A percentile compares a stretch with the other conserved stretches of the same genome.
These are phyloP conservation scores for Tuber borchii DNA, from an alignment of 495 filamentous ascomycete genomes.

Conservation along the genomic window DNA sequence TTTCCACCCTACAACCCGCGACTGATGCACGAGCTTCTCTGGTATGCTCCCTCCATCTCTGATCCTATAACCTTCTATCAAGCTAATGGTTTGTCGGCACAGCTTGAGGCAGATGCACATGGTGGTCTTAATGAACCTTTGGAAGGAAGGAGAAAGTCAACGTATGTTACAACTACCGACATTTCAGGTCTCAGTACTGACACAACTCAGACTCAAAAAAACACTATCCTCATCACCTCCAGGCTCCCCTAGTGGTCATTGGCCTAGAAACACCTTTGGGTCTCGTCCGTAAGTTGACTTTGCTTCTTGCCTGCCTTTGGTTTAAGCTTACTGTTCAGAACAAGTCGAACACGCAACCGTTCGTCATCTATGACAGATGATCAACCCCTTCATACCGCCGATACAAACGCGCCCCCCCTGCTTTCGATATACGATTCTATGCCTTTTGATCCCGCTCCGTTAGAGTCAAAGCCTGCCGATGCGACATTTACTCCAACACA, in stretches of 20 bases:
- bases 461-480: constrained; percentile 25
- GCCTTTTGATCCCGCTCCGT: constrained; percentile 26
- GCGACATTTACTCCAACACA: constrained; percentile 38
- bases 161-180: constrained; percentile 16
- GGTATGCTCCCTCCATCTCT: constrained; percentile 16
- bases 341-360: constrained; percentile 39
- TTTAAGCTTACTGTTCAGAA: constrained; percentile 26
- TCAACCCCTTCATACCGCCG: constrained; percentile 18
- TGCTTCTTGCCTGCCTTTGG: background rate
- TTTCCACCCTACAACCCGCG: constrained; percentile 31
- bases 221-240: constrained; percentile 31
- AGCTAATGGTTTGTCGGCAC: background rate
- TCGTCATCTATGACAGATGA: constrained; percentile 37
- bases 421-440: constrained; percentile 37
- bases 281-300: constrained; percentile 33
- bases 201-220: constrained; percentile 21
- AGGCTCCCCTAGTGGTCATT: constrained; percentile 27
- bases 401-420: constrained; percentile 35
- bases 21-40: constrained; percentile 21
- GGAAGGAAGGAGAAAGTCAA: constrained; percentile 34
- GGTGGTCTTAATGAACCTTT: constrained; percentile 25
- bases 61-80: background rate
- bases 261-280: constrained; percentile 41
- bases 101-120: background rate
- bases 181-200: constrained; percentile 15